Evolutionary conservation across 2,329 filamentous ascomycete species (phyloP).

Genomic region (Talaromyces atroroseus): DNA sequence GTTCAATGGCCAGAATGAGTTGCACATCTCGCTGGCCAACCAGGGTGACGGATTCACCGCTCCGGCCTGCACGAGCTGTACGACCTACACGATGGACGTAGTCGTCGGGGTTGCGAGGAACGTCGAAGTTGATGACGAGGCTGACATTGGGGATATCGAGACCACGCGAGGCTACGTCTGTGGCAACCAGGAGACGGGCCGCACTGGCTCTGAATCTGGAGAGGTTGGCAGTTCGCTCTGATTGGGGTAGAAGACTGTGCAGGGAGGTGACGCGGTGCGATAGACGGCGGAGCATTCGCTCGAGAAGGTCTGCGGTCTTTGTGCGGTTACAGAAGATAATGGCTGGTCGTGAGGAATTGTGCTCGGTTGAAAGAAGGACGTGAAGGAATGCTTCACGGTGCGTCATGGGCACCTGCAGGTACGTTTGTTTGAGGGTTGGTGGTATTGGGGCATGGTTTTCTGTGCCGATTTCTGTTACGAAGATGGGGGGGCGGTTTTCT

Average conservation of each 20-base stretch:
- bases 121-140: constrained; percentile 90
- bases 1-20: constrained; percentile 84
- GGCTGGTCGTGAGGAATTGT: constrained; percentile 67
- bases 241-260: constrained; percentile 80
- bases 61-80: constrained; percentile 84
- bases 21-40: constrained; percentile 91
- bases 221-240: constrained; percentile 79
- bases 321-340: constrained; percentile 97
- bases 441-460: constrained; percentile 67
- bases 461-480: constrained; percentile 79
- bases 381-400: constrained; percentile 95
- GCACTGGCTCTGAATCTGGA: constrained; percentile 85
- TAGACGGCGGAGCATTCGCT: constrained; percentile 79
- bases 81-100: constrained; percentile 96
- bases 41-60: constrained; percentile 77
- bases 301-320: constrained; percentile 78
- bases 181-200: constrained; percentile 85
- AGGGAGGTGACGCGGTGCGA: constrained; percentile 86
- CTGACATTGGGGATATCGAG: constrained; percentile 91
- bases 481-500: constrained; percentile 68
- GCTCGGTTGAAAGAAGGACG: constrained; percentile 72
- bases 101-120: constrained; percentile 92
- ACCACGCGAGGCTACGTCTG: constrained; percentile 89
- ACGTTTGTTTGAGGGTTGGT: constrained; percentile 72
- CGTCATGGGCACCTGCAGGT: constrained; percentile 81